A percentile compares a stretch with the other conserved stretches of the same genome.
Evolutionary conservation across 257 asterid species (phyloP).

Genomic region (Nemophila menziesii): DNA sequence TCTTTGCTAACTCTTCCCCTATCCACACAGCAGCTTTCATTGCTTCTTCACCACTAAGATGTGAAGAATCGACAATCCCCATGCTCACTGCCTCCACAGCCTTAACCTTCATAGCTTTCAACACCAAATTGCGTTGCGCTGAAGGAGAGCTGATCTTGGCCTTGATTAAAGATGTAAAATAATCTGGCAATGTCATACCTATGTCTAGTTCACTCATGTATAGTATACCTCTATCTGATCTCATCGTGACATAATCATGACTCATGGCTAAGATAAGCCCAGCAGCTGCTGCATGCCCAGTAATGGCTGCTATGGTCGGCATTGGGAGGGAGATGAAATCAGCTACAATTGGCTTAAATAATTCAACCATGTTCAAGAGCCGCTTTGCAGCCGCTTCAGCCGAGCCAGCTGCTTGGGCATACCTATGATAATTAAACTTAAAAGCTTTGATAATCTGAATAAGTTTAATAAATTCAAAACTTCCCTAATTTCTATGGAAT

Average conservation of each 20-base stretch:
- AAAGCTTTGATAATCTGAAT: too few species aligned
- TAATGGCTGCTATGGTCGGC: conserved; percentile 75
- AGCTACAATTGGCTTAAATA: conserved; percentile 47
- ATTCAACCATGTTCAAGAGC: conserved; percentile 44
- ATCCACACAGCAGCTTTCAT: conserved; percentile 33
- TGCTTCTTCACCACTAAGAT: conserved; percentile 37
- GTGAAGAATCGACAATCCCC: conserved; percentile 55
- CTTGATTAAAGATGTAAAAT: conserved; percentile 45
- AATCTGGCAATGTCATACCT: conserved; percentile 74
- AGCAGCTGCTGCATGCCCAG: conserved; percentile 86
- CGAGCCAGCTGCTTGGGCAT: conserved; percentile 66
- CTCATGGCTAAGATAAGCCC: conserved; percentile 59
- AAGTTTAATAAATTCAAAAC: too few species aligned
- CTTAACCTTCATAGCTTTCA: conserved; percentile 41
- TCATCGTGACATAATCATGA: conserved; percentile 65
- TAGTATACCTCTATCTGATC: conserved; percentile 42
- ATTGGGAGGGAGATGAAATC: conserved; percentile 57
- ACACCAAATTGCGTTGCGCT: conserved; percentile 36
- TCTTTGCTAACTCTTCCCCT: conserved; percentile 47
- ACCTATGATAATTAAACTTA: conserved; percentile 20
- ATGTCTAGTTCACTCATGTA: conserved; percentile 85
- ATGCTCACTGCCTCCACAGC: conserved; percentile 44
- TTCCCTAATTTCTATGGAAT: too few species aligned
- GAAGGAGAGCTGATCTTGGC: conserved; percentile 32
- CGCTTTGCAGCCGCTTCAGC: conserved; percentile 30